A percentile compares a stretch with the other conserved stretches of the same genome.
Evolutionary conservation across 2,329 filamentous ascomycete genomes (phyloP).

Genomic region (Capronia epimyces): DNA sequence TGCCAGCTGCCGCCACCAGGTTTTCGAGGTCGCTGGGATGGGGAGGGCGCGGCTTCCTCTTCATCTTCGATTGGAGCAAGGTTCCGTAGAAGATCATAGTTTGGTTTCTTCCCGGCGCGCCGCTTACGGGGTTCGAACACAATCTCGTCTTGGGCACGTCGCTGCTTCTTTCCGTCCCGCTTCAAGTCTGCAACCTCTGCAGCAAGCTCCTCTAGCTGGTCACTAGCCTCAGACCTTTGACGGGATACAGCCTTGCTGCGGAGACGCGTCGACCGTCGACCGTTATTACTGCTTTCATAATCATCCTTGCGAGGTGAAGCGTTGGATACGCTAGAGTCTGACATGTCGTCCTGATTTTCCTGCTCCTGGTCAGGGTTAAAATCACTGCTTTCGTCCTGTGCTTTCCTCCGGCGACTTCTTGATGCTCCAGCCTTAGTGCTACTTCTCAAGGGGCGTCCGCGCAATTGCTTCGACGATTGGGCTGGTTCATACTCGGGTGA

Average conservation of each 20-base stretch:
- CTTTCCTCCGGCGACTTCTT: slow-evolving; percentile 43
- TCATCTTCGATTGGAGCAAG: slow-evolving; percentile 65
- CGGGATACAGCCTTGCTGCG: slow-evolving; percentile 45
- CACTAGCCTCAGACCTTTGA: slow-evolving; percentile 43
- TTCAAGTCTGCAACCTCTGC: slow-evolving; percentile 40
- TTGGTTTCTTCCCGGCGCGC: slow-evolving; percentile 24
- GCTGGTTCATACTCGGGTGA: slow-evolving; percentile 33
- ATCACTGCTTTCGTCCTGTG: slow-evolving; percentile 55
- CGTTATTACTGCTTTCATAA: slow-evolving; percentile 41
- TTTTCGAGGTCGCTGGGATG: slow-evolving; percentile 59
- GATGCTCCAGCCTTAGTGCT: slow-evolving; percentile 36
- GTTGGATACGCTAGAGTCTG: slow-evolving; percentile 47
- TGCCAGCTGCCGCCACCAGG: slow-evolving; percentile 61
- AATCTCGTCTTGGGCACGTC: slow-evolving; percentile 30
- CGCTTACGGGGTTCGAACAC: slow-evolving; percentile 31
- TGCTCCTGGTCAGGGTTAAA: slow-evolving; percentile 57
- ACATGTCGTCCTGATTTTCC: slow-evolving; percentile 52
- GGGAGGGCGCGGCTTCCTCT: slow-evolving; percentile 62
- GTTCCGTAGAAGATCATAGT: slow-evolving; percentile 27
- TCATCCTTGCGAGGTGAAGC: slow-evolving; percentile 44
- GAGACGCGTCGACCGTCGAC: slow-evolving; percentile 50
- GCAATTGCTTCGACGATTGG: slow-evolving; percentile 28
- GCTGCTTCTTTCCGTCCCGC: slow-evolving; percentile 40
- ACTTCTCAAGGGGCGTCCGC: slow-evolving; percentile 32
- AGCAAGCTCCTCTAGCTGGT: slow-evolving; percentile 37